Evolutionary conservation across 306 rosid species (phyloP).

Genomic region (Prunus armeniaca): DNA sequence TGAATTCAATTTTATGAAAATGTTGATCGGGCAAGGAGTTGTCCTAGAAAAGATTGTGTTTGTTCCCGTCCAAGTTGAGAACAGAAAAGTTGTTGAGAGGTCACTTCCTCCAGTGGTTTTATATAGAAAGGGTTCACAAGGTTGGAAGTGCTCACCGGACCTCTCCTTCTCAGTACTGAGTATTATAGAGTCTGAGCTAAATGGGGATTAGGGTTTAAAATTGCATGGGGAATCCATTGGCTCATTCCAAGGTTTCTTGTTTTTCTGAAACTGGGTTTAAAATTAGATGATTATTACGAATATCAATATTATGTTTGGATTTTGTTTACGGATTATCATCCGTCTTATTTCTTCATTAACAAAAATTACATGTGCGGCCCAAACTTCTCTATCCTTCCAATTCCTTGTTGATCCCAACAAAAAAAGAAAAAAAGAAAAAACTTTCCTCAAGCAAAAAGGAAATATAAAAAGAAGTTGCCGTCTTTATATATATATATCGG

Average conservation of each 20-base stretch:
- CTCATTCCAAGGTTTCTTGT: background rate
- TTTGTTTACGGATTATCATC: background rate
- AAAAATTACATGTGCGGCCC: no score
- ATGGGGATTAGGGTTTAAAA: no score
- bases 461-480: no score
- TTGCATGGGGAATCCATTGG: background rate
- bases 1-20: background rate
- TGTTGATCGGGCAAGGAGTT: background rate
- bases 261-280: background rate
- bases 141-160: background rate
- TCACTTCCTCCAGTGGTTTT: background rate
- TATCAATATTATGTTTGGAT: background rate
- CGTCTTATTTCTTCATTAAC: background rate
- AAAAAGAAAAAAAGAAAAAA: no score
- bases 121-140: background rate
- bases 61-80: background rate
- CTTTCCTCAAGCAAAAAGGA: no score
- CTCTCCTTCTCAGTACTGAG: background rate
- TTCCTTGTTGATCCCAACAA: no score
- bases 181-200: background rate
- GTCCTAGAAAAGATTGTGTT: conserved; percentile 12
- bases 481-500: no score
- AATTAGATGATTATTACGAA: background rate
- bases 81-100: background rate
- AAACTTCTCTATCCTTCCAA: no score